These are phyloP conservation scores for Periconia macrospinosa DNA, from an alignment of 2,329 filamentous ascomycete genomes.

Conservation along the genomic window DNA sequence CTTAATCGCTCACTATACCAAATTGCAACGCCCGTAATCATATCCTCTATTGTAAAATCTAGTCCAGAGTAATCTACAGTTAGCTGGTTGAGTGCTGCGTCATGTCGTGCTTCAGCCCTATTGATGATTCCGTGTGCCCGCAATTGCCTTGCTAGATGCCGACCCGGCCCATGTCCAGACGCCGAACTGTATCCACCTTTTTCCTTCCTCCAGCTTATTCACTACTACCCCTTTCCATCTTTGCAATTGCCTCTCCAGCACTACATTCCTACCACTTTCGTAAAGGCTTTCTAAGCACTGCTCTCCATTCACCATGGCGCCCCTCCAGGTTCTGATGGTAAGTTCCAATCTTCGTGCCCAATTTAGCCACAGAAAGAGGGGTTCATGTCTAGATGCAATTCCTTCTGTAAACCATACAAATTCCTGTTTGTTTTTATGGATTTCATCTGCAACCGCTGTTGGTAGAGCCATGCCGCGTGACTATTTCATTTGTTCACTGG, in stretches of 20 bases:
- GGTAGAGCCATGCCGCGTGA: too few species aligned
- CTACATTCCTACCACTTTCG: not conserved
- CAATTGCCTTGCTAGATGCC: constrained; percentile 29
- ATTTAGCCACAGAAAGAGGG: too few species aligned
- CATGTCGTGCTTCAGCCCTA: constrained; percentile 6
- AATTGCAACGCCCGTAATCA: too few species aligned
- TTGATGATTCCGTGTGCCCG: not conserved
- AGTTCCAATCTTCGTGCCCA: constrained; percentile 13
- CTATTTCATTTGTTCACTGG: too few species aligned
- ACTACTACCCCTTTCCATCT: not conserved
- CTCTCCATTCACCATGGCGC: constrained; percentile 45
- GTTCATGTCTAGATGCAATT: too few species aligned
- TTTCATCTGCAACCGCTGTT: too few species aligned
- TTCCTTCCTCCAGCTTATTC: not conserved
- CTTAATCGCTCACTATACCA: not conserved
- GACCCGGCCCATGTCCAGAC: not conserved
- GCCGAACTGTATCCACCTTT: not conserved
- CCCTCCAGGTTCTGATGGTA: constrained; percentile 54
- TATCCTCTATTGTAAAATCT: too few species aligned
- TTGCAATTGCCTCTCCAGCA: not conserved
- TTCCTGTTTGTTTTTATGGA: too few species aligned
- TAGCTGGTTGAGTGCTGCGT: too few species aligned
- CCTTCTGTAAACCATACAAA: too few species aligned
- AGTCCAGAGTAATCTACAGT: too few species aligned
- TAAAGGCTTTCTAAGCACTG: not conserved